Evolutionary conservation across 1,284 basidiomycete species (phyloP), one percentile per base, ranked within the genome.

Genomic region (Melampsora larici-populina): DNA sequence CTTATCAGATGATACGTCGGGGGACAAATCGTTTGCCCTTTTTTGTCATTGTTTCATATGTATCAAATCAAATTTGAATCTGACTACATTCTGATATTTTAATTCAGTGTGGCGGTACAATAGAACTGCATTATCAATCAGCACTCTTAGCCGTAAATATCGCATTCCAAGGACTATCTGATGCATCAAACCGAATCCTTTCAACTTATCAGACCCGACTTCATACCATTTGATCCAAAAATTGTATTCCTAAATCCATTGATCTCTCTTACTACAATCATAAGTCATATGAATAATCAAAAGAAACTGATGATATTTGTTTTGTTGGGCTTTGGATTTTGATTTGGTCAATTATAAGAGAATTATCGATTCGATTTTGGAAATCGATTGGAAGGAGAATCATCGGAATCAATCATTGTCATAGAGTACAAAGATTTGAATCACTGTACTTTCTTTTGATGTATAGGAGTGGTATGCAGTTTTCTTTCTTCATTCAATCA

Each of bases 221-320:
- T 26, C 65, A 51, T 43, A 63, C 58, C 9, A 69, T 63, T 33
- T 66, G 60, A 69, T 68, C 43, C 11, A n/a, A 43, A n/a, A 46
- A 62, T 21, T 29, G 24, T 1, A 36, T 76, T 0, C 74, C 74
- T 11, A 76, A 76, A 69, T 69, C 69, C 36, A 69, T 76, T 29
- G 51, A 76, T 60, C 58, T 76, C 24, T 76, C 74, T 48, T 76
- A 76, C 46, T 60, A 68, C 17, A 63, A 69, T 69, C 74, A 66
- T 4, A 43, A 62, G 21, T 68, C 51, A 43, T 66, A 55, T 29
- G 46, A 62, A 40, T 76, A 76, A n/a, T 18, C 60, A 13, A 76
- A 76, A 63, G 74, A 66, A 18, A 60, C 33, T 65, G 74, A 76
- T 63, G 74, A 76, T 49, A 36, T 76, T 58, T 76, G 69, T 36